Base-by-base conservation (phyloP, 306 rosid genomes). In the Casuarina cunninghamiana region DNA sequence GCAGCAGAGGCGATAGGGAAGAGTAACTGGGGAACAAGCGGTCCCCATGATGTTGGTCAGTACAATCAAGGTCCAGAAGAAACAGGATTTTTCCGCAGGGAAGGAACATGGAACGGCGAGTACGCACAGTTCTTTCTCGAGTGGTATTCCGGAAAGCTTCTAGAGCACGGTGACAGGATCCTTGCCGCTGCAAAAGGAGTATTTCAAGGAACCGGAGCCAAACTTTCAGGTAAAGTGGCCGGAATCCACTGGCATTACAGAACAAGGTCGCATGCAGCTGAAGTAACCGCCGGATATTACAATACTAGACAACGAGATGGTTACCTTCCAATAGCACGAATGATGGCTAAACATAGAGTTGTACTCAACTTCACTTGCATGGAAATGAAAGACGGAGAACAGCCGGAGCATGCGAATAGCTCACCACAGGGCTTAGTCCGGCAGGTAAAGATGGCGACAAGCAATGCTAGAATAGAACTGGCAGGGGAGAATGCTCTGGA, bases 401-500 rank as follows among this genome's bases (percentile, higher is more conserved):
- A 95, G 79, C 93, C 92, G 0, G 83, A 75, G 2, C 65, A 86
- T 57, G 98, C 90, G 11, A 85, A 86, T 19, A 86, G 97, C 86
- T 95, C 97, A 0, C 98, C 97, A 2, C 93, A 95, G 78, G 97
- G 97, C 9, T 71, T 95, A 55, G 97, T 95, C 61, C 75, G 79
- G 67, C 97, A 95, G 79, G 97, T 93, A 50, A 88, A 86, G 81
- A 86, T 77, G 83, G 97, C 93, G 37, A 77, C 95, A n/a, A 81
- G 55, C 26, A 57, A 49, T 62, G 91, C 92, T 26, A 80, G 89
- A n/a, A 81, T 73, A 49, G 97, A 91, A 51, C 96, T 92, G 39
- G 97, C 98, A 1, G 98, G 98, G 7, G 99, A 95, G 54, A 93
- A 95, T 83, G 99, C 99, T 65, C 74, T 91, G 79, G 97, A 92